Evolutionary conservation across 805 yeast species (phyloP), one percentile per base, ranked within the genome.

Genomic region (Cyberlindnera suaveolens): DNA sequence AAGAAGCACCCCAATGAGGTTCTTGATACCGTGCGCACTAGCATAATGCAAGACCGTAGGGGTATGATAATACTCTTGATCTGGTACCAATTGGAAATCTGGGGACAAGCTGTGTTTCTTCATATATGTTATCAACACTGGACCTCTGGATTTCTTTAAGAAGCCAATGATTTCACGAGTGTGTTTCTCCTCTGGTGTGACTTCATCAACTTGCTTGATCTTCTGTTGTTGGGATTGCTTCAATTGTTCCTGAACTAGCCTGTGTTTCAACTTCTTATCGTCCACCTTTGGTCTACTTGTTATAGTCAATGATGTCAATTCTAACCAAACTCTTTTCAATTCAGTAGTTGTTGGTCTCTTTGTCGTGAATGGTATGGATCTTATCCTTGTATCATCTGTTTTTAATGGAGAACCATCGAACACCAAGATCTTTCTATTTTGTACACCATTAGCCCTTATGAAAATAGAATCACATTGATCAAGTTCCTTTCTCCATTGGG

Each of bases 11-110:
- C 63, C 58, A 3, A 86, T 79, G 72, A 89, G 80, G 50, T 82
- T 86, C 41, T 71, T 70, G 18, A 80, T 66, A 3, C 86, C 85
- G 44, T 79, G 69, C 8, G 79, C 70, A 0, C 96, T 66, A 0
- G 96, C 91, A 58, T 70, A 87, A 57, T 89, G 96, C 27, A 93
- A 65, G 44, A 85, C 60, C 0, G 95, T 86, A 4, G 97, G 96
- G 0, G 80, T 70, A 11, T 69, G 64, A 10, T 60, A 52, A 53
- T 73, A 82, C 43, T 72, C 75, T 0, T 65, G 48, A 8, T 58
- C 62, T 0, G 96, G 96, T 31, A 71, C 61, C 5, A 91, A 60
- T 16, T 36, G 38, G 47, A 79, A 76, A 47, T 85, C 71, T 7
- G 74, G 68, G 35, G 71, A 66, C 1, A 85, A 60, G 1, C 72